These are phyloP conservation scores for Botrytis fragariae DNA, from an alignment of 2,329 filamentous ascomycete genomes.

Conservation along the genomic window DNA sequence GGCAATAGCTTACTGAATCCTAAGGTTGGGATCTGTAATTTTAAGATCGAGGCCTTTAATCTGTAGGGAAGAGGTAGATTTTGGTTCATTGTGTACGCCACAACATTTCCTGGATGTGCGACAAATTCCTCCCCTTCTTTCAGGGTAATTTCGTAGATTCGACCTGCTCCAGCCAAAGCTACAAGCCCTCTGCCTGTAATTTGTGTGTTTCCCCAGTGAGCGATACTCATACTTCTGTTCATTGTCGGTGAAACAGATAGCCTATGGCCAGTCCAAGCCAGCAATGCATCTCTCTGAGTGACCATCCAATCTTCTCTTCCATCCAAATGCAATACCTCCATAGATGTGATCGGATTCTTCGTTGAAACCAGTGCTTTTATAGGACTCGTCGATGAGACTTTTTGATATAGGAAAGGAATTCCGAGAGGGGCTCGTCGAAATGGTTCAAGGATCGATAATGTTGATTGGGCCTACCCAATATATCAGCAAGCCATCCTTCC, in stretches of 20 bases:
- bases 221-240: constrained; percentile 70
- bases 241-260: constrained; percentile 72
- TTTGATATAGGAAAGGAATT: constrained; percentile 93
- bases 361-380: constrained; percentile 86
- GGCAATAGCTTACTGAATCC: constrained; percentile 63
- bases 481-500: constrained; percentile 22
- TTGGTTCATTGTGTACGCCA: constrained; percentile 80
- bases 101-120: constrained; percentile 84
- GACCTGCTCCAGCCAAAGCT: constrained; percentile 80
- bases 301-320: constrained; percentile 96
- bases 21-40: constrained; percentile 72
- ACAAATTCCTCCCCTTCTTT: constrained; percentile 85
- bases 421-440: constrained; percentile 75
- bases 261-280: constrained; percentile 96
- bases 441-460: constrained; percentile 81
- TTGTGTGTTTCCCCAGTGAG: constrained; percentile 88
- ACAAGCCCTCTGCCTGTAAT: constrained; percentile 85
- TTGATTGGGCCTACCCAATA: constrained; percentile 70
- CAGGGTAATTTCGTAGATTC: constrained; percentile 82
- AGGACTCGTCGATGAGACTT: constrained; percentile 81
- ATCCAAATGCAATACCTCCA: constrained; percentile 84
- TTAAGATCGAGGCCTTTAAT: constrained; percentile 72
- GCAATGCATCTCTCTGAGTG: constrained; percentile 77
- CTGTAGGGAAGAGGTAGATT: constrained; percentile 79
- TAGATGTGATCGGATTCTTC: constrained; percentile 80